Evolutionary conservation across 75 land plant genomes (phyloP), one percentile per base, ranked within the genome.

Genomic region (Cupressus sempervirens): DNA sequence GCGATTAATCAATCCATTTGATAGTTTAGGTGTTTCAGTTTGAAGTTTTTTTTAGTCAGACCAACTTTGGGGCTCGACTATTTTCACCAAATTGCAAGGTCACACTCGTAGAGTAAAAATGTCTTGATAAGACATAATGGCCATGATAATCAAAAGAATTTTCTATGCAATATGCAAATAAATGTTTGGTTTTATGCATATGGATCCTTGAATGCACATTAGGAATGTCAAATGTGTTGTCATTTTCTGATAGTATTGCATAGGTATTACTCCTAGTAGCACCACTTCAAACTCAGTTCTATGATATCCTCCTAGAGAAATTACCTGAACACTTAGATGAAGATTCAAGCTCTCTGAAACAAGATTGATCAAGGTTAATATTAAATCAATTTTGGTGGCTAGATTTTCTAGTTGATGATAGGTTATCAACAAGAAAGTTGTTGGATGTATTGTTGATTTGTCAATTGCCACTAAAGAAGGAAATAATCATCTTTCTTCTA

Each of bases 321-420:
- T 89, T 97, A 36, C 99, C 99, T 0, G 98, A 97, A 75, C 87
- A 91, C 79, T 91, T 95, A 70, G 83, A 82, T 84, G 86, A 88
- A 23, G 82, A 84, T n/a, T 65, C 82, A 4, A 70, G 68, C 50
- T 32, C 83, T n/a, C 75, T 89, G 72, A 83, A 85, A 38, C 93
- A 92, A 36, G 94, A 92, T 72, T 86, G 95, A 80, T 91, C 96
- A n/a, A 97, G n/a, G n/a, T n/a, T n/a, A n/a, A n/a, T n/a, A n/a
- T n/a, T n/a, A n/a, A n/a, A n/a, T n/a, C n/a, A n/a, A 62, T 95
- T 97, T 26, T 91, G 93, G 26, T 97, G 97, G 97, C 96, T 97
- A 74, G 95, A 97, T 83, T 97, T 94, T 80, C 88, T 97, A 41
- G 94, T 94, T 1, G 96, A 95, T 84, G 81, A 91, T 26, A 73